Percentiles rank a stretch among this genome's conserved stretches.
Evolutionary conservation across 148 eudicot species (phyloP).

Genomic region (Diospyros lotus): DNA sequence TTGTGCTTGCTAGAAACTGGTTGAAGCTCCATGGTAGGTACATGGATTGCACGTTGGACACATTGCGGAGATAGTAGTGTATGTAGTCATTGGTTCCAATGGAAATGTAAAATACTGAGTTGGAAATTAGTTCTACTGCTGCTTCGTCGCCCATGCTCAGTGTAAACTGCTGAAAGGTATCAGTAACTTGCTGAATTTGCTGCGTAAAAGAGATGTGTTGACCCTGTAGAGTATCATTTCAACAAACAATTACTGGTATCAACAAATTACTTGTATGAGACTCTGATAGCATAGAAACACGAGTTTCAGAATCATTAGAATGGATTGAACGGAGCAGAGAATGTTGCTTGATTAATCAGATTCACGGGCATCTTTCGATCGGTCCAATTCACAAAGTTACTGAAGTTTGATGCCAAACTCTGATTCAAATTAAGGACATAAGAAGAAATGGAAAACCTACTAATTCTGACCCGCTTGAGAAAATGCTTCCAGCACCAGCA

Average conservation of each 20-base stretch:
- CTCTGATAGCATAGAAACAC: background rate
- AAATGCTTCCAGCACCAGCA: conserved; percentile 91
- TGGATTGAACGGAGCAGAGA: background rate
- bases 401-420: background rate
- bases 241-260: background rate
- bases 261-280: background rate
- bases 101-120: conserved; percentile 78
- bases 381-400: background rate
- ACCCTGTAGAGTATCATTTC: conserved; percentile 43
- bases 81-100: conserved; percentile 89
- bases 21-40: conserved; percentile 81
- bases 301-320: no score
- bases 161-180: conserved; percentile 70
- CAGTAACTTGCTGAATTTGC: conserved; percentile 79
- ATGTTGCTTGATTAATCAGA: background rate
- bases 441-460: conserved; percentile 24
- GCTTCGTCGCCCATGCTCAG: conserved; percentile 67
- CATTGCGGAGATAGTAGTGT: conserved; percentile 84
- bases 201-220: conserved; percentile 80
- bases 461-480: conserved; percentile 86
- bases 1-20: conserved; percentile 53
- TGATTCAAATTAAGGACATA: background rate
- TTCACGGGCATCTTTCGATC: background rate
- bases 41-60: conserved; percentile 64
- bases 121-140: conserved; percentile 52